Evolutionary conservation across 2,329 filamentous ascomycete genomes (phyloP).

Genomic region (Pestalotiopsis sp.): DNA sequence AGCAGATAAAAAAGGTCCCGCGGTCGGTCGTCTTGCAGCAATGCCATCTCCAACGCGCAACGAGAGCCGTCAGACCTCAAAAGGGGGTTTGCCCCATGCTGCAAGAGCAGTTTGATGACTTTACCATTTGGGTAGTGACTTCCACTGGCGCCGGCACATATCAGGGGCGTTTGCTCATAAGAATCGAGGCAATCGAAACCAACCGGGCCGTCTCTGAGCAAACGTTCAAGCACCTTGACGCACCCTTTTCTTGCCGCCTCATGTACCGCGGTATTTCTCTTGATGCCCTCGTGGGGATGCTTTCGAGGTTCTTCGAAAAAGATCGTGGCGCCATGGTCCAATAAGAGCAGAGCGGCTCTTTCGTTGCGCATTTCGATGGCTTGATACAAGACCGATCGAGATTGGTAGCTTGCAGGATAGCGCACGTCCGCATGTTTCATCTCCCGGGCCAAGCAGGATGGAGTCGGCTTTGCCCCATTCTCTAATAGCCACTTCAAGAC

Average conservation of each 20-base stretch:
- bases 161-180: not conserved
- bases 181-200: not conserved
- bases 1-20: no score
- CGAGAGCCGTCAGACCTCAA: not conserved
- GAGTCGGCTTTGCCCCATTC: not conserved
- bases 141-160: no score
- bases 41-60: no score
- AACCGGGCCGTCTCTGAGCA: not conserved
- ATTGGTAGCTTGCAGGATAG: not conserved
- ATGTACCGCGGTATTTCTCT: not conserved
- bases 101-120: not conserved
- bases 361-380: not conserved
- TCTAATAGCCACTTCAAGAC: not conserved
- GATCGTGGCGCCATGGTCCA: not conserved
- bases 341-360: not conserved
- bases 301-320: not conserved
- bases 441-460: not conserved
- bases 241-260: not conserved
- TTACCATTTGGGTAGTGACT: no score
- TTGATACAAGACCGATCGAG: not conserved
- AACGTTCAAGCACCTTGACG: not conserved
- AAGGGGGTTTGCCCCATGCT: not conserved
- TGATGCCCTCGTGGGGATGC: not conserved
- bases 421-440: not conserved
- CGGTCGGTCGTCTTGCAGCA: no score